These are phyloP conservation scores for Pleurotus eryngii DNA, from an alignment of 768 basidiomycete genomes.

Conservation along the genomic window DNA sequence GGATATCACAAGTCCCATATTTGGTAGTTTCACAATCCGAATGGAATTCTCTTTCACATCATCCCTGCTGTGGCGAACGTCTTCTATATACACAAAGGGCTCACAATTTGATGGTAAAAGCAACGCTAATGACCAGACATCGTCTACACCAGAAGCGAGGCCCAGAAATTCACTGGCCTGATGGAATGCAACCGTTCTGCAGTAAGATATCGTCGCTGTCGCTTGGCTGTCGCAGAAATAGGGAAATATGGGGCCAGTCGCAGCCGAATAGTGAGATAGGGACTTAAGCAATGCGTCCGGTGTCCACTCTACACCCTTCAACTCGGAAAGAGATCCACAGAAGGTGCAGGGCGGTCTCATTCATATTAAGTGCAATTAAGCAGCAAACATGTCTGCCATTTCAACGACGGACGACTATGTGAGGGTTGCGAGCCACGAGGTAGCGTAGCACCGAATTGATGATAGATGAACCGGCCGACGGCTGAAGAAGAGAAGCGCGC, in stretches of 20 bases:
- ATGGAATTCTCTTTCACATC: conserved; percentile 2
- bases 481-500: not conserved
- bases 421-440: not conserved
- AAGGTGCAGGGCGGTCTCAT: not conserved
- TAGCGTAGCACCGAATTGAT: not conserved
- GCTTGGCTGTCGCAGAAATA: not conserved
- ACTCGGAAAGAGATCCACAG: no score
- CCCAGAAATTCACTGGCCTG: no score
- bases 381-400: not conserved
- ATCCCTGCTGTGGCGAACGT: conserved; percentile 6
- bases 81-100: not conserved
- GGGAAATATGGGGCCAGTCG: no score
- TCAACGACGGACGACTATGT: not conserved
- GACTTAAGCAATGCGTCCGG: no score
- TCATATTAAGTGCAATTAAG: not conserved
- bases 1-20: conserved; percentile 7
- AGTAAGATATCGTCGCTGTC: no score
- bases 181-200: no score
- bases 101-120: conserved; percentile 1
- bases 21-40: not conserved
- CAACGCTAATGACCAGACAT: no score
- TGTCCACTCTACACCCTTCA: no score
- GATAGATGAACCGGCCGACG: not conserved
- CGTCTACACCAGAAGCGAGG: no score
- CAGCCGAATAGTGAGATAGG: no score